These are phyloP conservation scores for Xylaria sp. DNA, from an alignment of 2,329 filamentous ascomycete species.

Conservation along the genomic window DNA sequence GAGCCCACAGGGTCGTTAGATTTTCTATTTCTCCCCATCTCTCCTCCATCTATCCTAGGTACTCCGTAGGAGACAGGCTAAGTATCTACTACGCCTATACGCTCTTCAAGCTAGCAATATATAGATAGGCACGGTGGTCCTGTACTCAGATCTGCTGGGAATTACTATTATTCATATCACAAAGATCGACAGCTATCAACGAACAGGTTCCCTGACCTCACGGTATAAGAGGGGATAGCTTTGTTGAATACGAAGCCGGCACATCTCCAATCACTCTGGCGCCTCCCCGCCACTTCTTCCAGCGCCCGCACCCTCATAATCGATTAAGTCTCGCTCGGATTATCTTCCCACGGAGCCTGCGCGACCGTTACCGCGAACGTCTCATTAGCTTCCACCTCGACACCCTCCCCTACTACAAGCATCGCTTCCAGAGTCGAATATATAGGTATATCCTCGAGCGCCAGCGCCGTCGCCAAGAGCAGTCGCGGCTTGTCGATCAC, in stretches of 20 bases:
- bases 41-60: not conserved
- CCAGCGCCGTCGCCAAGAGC: conserved; percentile 66
- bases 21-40: not conserved
- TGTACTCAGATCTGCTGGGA: not conserved
- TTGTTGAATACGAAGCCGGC: not conserved
- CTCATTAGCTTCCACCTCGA: conserved; percentile 79
- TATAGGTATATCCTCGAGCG: conserved; percentile 78
- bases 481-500: conserved; percentile 60
- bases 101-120: not conserved
- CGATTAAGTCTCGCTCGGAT: conserved; percentile 68
- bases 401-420: conserved; percentile 76
- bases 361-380: conserved; percentile 71
- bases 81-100: not conserved
- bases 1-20: not conserved
- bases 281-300: conserved; percentile 56
- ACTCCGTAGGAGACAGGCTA: not conserved
- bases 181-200: not conserved
- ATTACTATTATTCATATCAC: not conserved
- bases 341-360: conserved; percentile 73
- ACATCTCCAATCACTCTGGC: conserved; percentile 54
- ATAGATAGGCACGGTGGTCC: not conserved
- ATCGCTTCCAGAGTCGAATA: conserved; percentile 78
- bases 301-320: conserved; percentile 54
- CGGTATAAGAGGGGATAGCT: not conserved
- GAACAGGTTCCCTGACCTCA: no score